These are phyloP conservation scores for Sorghum bicolor DNA, from an alignment of 176 grass and related monocot genomes.

Conservation along the genomic window Sorghum_bicolor_NCBIv3 NC_012870.2:25122001-25122500, in stretches of 20 bases:
- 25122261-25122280: slow-evolving; percentile 32
- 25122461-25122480: slow-evolving; percentile 79
- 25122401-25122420: slow-evolving; percentile 49
- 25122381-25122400: slow-evolving; percentile 22
- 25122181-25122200: slow-evolving; percentile 62
- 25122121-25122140: slow-evolving; percentile 35
- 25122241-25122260: not conserved
- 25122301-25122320: slow-evolving; percentile 28
- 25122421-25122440: slow-evolving; percentile 74
- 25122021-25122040: slow-evolving; percentile 26
- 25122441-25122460: slow-evolving; percentile 78
- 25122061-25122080: slow-evolving; percentile 32
- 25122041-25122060: slow-evolving; percentile 31
- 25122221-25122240: slow-evolving; percentile 14
- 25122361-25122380: slow-evolving; percentile 28
- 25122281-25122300: slow-evolving; percentile 35
- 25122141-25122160: slow-evolving; percentile 30
- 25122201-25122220: slow-evolving; percentile 67
- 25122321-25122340: slow-evolving; percentile 17
- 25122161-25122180: slow-evolving; percentile 35
- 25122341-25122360: slow-evolving; percentile 33
- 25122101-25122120: slow-evolving; percentile 58
- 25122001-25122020: slow-evolving; percentile 30
- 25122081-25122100: slow-evolving; percentile 60
- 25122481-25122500: slow-evolving; percentile 65